These are phyloP conservation scores for Emmonsiellopsis sp. DNA, from an alignment of 2,329 filamentous ascomycete species.

Conservation along the genomic window DNA sequence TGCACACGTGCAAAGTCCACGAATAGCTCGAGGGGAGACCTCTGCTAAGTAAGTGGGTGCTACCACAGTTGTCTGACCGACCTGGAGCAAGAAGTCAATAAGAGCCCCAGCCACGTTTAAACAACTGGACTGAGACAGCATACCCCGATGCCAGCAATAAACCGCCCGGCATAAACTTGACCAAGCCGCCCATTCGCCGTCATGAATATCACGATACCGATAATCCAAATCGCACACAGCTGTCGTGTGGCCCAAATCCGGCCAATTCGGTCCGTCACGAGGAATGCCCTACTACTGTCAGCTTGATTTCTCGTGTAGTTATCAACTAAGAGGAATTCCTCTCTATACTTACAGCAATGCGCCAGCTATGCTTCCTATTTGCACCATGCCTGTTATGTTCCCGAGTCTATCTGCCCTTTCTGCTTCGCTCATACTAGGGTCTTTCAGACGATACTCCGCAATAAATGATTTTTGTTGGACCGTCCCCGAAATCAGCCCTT, in stretches of 20 bases:
- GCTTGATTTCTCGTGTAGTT: not conserved
- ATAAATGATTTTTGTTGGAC: constrained; percentile 60
- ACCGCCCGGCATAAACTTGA: constrained; percentile 36
- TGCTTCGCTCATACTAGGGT: constrained; percentile 38
- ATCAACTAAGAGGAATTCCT: not conserved
- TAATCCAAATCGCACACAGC: constrained; percentile 34
- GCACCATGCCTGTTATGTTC: constrained; percentile 75
- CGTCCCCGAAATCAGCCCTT: constrained; percentile 66
- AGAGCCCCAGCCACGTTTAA: not conserved
- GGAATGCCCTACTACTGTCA: constrained; percentile 35
- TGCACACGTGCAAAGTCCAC: constrained; percentile 64
- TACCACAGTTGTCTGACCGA: constrained; percentile 36
- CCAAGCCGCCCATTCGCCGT: constrained; percentile 28
- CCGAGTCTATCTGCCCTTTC: constrained; percentile 60
- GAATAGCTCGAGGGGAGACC: constrained; percentile 58
- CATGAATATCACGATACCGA: constrained; percentile 38
- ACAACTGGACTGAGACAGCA: not conserved
- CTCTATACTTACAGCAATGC: constrained; percentile 46
- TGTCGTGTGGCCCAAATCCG: constrained; percentile 32
- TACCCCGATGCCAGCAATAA: constrained; percentile 34
- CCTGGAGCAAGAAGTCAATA: not conserved
- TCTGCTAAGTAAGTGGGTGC: constrained; percentile 64
- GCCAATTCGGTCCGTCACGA: constrained; percentile 41
- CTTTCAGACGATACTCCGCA: constrained; percentile 46
- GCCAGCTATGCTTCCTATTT: constrained; percentile 65